Conservation (phyloP, 352 stramenopile species). For the Phytophthora constricta region DNA sequence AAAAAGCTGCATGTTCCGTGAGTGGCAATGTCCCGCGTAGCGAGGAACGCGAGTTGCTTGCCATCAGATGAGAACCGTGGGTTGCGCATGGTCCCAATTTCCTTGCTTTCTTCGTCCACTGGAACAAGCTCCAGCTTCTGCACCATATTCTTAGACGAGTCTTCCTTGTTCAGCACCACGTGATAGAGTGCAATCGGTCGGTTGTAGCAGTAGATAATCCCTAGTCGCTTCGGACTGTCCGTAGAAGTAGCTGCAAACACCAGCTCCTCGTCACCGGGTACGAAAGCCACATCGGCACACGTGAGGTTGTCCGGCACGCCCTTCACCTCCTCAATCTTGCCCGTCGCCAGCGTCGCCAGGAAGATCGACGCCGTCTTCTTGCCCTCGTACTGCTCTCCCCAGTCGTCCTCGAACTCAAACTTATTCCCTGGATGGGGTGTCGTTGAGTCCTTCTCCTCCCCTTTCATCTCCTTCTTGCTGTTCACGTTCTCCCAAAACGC, state of each 20-base stretch:
- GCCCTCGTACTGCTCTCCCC: slow-evolving; percentile 86
- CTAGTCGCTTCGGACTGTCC: slow-evolving; percentile 61
- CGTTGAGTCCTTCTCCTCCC: slow-evolving; percentile 21
- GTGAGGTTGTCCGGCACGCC: slow-evolving; percentile 60
- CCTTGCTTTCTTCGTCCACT: slow-evolving; percentile 41
- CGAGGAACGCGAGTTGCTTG: slow-evolving; percentile 69
- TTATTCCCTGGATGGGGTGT: slow-evolving; percentile 47
- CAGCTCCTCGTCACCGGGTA: slow-evolving; percentile 56
- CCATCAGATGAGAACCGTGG: slow-evolving; percentile 76
- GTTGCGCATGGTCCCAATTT: slow-evolving; percentile 60
- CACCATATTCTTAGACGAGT: slow-evolving; percentile 35
- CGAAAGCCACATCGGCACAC: slow-evolving; percentile 75
- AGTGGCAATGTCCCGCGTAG: slow-evolving; percentile 68
- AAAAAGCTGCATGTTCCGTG: slow-evolving; percentile 82
- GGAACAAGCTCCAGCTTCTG: slow-evolving; percentile 49
- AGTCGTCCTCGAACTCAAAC: slow-evolving; percentile 82
- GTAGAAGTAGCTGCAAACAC: slow-evolving; percentile 74
- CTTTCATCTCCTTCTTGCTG: slow-evolving; percentile 36
- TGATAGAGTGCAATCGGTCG: slow-evolving; percentile 73
- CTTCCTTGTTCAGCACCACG: slow-evolving; percentile 37
- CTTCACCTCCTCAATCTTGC: slow-evolving; percentile 71
- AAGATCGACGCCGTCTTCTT: slow-evolving; percentile 78
- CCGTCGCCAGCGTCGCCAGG: slow-evolving; percentile 62
- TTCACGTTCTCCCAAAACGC: slow-evolving; percentile 73
- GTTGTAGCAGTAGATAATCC: slow-evolving; percentile 91